Conservation (phyloP, 2,329 filamentous ascomycete species). For the Pseudodiploospora longispora region DNA sequence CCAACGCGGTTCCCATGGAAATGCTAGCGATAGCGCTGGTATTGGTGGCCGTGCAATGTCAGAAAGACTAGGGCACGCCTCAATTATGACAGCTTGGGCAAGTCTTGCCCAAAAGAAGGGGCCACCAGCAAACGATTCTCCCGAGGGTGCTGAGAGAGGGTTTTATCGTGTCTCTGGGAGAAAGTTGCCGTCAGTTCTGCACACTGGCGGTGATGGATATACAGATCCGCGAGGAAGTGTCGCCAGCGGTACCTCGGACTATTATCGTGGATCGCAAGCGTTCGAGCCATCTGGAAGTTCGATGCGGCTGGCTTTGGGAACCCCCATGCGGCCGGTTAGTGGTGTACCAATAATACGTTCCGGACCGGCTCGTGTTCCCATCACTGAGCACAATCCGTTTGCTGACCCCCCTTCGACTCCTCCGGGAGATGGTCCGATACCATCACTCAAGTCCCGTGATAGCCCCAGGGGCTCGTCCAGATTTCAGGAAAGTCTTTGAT, state of each 20-base stretch:
- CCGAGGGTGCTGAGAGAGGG: constrained; percentile 39
- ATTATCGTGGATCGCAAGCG: constrained; percentile 44
- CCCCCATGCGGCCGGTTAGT: constrained; percentile 52
- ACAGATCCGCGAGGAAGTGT: constrained; percentile 38
- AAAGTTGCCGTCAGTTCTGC: constrained; percentile 55
- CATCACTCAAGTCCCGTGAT: constrained; percentile 27
- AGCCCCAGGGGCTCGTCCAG: constrained; percentile 29
- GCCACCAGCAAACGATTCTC: constrained; percentile 21
- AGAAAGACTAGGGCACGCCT: constrained; percentile 32
- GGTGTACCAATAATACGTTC: constrained; percentile 53
- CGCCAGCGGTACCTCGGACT: constrained; percentile 43
- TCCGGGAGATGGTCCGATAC: constrained; percentile 28
- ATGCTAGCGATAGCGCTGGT: constrained; percentile 11
- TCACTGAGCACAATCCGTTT: constrained; percentile 48
- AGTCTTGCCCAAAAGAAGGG: constrained; percentile 34
- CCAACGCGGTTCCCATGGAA: constrained; percentile 12
- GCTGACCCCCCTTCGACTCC: constrained; percentile 19
- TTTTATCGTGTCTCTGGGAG: constrained; percentile 59
- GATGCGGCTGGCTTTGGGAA: constrained; percentile 42
- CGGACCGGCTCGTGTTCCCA: constrained; percentile 57
- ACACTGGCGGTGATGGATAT: constrained; percentile 56
- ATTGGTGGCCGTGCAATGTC: constrained; percentile 30
- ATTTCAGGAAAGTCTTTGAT: constrained; percentile 34
- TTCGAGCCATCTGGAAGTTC: constrained; percentile 29
- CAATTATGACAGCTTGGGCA: constrained; percentile 42